Evolutionary conservation across 164 flowering plant genomes (phyloP).

Genomic region (Vitis rupestris): DNA sequence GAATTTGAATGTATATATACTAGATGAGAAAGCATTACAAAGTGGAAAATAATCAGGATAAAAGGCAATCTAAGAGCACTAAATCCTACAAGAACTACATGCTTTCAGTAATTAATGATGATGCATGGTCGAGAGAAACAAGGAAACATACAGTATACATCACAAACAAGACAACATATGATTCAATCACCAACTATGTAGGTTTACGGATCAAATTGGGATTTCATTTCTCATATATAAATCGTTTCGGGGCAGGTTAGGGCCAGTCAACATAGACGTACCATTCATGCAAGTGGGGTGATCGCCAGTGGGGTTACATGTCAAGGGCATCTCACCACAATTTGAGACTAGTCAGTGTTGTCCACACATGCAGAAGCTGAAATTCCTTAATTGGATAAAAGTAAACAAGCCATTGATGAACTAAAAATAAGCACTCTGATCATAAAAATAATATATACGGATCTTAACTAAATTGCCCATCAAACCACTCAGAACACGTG

Average conservation of each 20-base stretch:
- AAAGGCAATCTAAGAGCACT: conserved; percentile 2
- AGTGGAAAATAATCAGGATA: conserved; percentile 8
- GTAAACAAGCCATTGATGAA: background rate
- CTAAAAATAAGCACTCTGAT: background rate
- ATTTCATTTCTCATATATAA: background rate
- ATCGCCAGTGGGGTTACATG: background rate
- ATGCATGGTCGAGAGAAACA: conserved; percentile 15
- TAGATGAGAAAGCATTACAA: background rate
- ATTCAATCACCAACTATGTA: background rate
- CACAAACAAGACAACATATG: conserved; percentile 8
- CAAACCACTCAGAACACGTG: too few relatives aligned
- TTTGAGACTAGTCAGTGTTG: background rate
- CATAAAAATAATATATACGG: background rate
- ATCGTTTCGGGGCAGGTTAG: background rate
- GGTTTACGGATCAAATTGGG: background rate
- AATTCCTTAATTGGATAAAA: background rate
- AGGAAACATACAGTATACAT: conserved; percentile 7
- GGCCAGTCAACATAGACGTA: background rate
- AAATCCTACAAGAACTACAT: conserved; percentile 17
- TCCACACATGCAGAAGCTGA: background rate
- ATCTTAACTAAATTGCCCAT: background rate
- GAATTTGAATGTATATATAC: conserved; percentile 4
- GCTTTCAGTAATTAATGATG: background rate
- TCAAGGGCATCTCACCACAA: background rate
- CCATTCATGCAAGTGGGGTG: background rate